Base-by-base conservation (phyloP, 2,329 filamentous ascomycete genomes). In the Rhinocladiella similis region DNA sequence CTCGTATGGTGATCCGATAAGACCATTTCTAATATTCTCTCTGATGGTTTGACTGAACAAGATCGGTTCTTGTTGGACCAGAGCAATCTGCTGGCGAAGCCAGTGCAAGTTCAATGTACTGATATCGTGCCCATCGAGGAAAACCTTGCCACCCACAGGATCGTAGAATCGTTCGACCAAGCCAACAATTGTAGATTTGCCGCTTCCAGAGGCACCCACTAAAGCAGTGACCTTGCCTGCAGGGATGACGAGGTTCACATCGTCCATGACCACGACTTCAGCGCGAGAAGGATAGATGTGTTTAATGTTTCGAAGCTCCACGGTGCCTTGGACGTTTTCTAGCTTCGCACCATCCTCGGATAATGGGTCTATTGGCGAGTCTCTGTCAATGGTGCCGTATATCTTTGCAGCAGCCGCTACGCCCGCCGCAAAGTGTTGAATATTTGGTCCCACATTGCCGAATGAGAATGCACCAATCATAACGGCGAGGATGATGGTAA, bases 261-360 rank as follows among this genome's bases (percentile, higher is more conserved):
- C 85, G 41, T 94, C 79, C 86, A 97, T 93, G 38, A 97, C 89
- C 1, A 86, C 83, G 3, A 96, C 91, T 66, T 97, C 92, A 0
- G 92, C 90, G 12, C 94, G 84, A 5, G 91, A 96, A 3, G 94
- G 94, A 67, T 99, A 97, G 65, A 97, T 93, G 73, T 96, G 92
- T 72, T 90, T 94, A 69, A 97, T 81, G 64, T 90, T 82, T 64
- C 86, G 83, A 43, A 99, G 81, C 63, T 92, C 88, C 56, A 99
- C 87, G 14, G 83, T 84, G 25, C 94, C 94, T 57, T 88, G 78
- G 1, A 96, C 80, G 18, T 83, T 73, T 1, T 91, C 85, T 1
- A 95, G 80, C 63, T 81, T 91, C 58, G 83, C 78, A n/a, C 93
- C 94, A 7, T 80, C 77, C 1, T 87, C 81, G 2, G 82, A 83